Evolutionary conservation across 805 yeast genomes (phyloP), one percentile per base, ranked within the genome.

Genomic region (Kodamaea jinghongensis): DNA sequence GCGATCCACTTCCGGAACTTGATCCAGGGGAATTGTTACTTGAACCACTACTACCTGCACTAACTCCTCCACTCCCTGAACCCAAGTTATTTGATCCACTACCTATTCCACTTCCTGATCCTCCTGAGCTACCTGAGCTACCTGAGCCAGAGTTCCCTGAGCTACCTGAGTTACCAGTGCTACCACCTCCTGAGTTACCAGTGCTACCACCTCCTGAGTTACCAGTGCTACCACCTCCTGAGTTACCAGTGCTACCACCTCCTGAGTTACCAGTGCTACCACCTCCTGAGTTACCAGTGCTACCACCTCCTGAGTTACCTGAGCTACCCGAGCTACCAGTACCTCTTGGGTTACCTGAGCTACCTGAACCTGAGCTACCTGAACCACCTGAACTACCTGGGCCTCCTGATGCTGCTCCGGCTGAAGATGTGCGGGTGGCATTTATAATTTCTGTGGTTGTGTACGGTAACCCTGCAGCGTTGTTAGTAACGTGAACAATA

Each of bases 401-500:
- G 15, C 5, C 15, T 12, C 15, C 31, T n/a, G n/a, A n/a, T n/a
- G n/a, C n/a, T n/a, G n/a, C n/a, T n/a, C n/a, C n/a, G n/a, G n/a
- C n/a, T n/a, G n/a, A n/a, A n/a, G n/a, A n/a, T n/a, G n/a, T n/a
- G n/a, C n/a, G n/a, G n/a, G n/a, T n/a, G 23, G 7, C 23, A 20
- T 6, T 8, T 20, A 20, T 6, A 20, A 20, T 20, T 6, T 5
- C 8, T 20, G 23, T 20, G 23, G n/a, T n/a, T n/a, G 23, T 20
- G 23, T 20, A 20, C 5, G 23, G 23, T 8, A 20, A 20, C 23
- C 54, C 56, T 8, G 32, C 44, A 13, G 52, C 39, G 29, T 54
- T 46, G 13, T 58, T 54, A 4, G 59, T 51, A 14, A 52, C 49
- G 52, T 47, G 30, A 32, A 28, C 39, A 43, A 39, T 8, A 28